Conservation (phyloP, 345 rosid genomes). For the Bruguiera sexangula region DNA sequence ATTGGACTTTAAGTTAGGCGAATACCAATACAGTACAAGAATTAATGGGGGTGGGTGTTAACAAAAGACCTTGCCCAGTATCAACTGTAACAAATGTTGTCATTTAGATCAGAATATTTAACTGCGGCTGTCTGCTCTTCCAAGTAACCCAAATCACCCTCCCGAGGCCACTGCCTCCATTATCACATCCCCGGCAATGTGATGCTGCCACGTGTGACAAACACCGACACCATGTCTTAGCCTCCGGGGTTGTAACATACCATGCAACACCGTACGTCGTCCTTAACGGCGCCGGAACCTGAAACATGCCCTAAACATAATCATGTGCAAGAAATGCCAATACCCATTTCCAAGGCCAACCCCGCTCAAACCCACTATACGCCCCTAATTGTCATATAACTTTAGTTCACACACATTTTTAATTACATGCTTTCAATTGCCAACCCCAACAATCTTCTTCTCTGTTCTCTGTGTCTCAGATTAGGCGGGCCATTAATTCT, state of each 20-base stretch:
- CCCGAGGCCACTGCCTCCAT: slow-evolving; percentile 52
- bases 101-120: too few species aligned
- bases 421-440: not conserved
- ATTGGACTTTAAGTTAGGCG: not conserved
- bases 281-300: slow-evolving; percentile 39
- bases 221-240: slow-evolving; percentile 43
- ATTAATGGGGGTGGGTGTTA: too few species aligned
- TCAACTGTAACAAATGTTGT: too few species aligned
- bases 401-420: not conserved
- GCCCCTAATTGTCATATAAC: slow-evolving; percentile 4
- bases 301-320: slow-evolving; percentile 19
- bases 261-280: slow-evolving; percentile 16
- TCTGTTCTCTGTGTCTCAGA: too few species aligned
- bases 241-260: slow-evolving; percentile 30
- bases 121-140: slow-evolving; percentile 25
- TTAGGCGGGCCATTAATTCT: too few species aligned
- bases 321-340: slow-evolving; percentile 26
- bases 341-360: slow-evolving; percentile 24
- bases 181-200: slow-evolving; percentile 17
- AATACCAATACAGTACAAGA: not conserved
- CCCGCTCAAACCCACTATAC: not conserved
- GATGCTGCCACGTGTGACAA: slow-evolving; percentile 9
- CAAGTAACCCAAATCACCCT: slow-evolving; percentile 25
- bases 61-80: too few species aligned
- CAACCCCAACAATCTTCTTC: not conserved